Base-by-base conservation (phyloP, 768 basidiomycete genomes). In the Daedaleopsis sinensis region DNA sequence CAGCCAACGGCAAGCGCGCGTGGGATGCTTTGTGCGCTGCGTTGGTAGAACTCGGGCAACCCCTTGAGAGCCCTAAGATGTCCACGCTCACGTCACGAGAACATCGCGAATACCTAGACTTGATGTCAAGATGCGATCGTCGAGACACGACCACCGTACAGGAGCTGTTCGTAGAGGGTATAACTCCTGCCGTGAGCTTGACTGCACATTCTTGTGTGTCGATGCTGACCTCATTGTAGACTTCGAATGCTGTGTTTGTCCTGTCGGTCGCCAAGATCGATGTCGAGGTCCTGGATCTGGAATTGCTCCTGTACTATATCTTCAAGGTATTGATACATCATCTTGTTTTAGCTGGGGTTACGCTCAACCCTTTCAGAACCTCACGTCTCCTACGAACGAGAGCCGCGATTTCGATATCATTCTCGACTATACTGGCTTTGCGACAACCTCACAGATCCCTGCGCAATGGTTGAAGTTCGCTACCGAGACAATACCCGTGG, bases 1-100 rank as follows among this genome's bases (percentile, higher is more conserved):
- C 84, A 27, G 83, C 82, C 8, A 84, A 79, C 21, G 90, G 90
- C 5, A 94, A 91, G 73, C 84, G 84, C n/a, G 86, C 90, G 1
- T 94, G 93, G 93, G 90, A 93, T 67, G 82, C 81, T 16, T 79
- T 94, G 32, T 94, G 93, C 67, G 84, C 85, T 35, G 78, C 91
- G 16, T 80, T 94, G 2, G 91, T 94, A 15, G 93, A 94, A 64
- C 82, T 92, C 35, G 88, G 89, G 23, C 80, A 85, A 35, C 87
- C 86, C 7, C 73, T 89, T 24, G 88, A 89, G 61, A 81, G 85
- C 8, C 90, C 93, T 1, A 79, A 78, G 52, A 75, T 85, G n/a
- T 86, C 90, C 0, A 67, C 68, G 0, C 64, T 79, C 19, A 66
- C 76, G 27, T 83, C 82, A 19, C 63, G 70, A 0, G 78, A 85